Conservation (phyloP, 352 stramenopile genomes). For the Thraustochytrium sp. region DNA sequence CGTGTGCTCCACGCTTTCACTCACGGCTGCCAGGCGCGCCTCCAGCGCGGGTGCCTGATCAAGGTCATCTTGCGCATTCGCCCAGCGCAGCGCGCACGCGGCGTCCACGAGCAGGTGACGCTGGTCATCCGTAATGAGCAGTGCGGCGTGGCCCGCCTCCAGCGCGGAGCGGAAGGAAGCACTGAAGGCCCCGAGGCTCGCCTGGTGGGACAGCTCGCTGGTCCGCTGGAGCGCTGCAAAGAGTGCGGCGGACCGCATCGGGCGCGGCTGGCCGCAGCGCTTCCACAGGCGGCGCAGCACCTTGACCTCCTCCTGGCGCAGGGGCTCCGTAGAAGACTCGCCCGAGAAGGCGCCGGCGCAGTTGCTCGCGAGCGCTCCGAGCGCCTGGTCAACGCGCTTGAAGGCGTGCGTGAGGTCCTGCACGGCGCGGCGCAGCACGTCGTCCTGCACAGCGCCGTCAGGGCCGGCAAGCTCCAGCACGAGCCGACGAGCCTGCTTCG, state of each 20-base stretch:
- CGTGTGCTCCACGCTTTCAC: not conserved
- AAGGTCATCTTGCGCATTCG: slow-evolving; percentile 50
- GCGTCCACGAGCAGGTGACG: slow-evolving; percentile 59
- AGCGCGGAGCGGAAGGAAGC: not conserved
- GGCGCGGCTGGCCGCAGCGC: not conserved
- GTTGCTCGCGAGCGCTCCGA: not conserved
- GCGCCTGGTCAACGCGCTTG: not conserved
- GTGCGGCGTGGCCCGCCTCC: slow-evolving; percentile 57
- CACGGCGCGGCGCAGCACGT: not conserved
- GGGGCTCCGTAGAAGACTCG: too few species aligned
- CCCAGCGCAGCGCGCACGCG: slow-evolving; percentile 63
- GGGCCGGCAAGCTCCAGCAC: too few species aligned
- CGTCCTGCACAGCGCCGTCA: too few species aligned
- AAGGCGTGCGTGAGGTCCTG: not conserved
- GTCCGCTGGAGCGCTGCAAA: not conserved
- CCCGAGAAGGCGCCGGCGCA: not conserved
- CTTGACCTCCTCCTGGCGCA: too few species aligned
- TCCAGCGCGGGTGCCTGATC: not conserved
- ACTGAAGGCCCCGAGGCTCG: not conserved
- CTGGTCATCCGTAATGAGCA: slow-evolving; percentile 52
- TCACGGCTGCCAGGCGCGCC: not conserved
- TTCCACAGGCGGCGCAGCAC: not conserved
- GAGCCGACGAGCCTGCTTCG: not conserved
- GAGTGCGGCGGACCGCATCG: not conserved
- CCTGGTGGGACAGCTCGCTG: not conserved